phyloP scores from a whole-genome alignment of 2,329 filamentous ascomycete species.

The Ascochyta viciae-villosae region DNA sequence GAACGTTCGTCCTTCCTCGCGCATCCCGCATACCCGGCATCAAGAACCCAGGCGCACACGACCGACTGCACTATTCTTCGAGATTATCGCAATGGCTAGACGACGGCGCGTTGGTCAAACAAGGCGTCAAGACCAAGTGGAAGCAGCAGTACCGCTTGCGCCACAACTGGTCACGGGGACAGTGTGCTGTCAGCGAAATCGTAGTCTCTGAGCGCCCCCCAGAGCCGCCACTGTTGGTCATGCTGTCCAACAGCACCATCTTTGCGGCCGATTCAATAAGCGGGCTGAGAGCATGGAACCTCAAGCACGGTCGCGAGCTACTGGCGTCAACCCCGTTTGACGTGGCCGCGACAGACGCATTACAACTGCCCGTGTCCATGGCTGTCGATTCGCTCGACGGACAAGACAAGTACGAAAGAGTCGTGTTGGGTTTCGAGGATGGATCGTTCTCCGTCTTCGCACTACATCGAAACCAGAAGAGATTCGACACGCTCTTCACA shows the following conservation, averaged over 20 bases:
- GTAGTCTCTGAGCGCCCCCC: constrained; percentile 62
- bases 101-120: constrained; percentile 63
- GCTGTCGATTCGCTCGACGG: constrained; percentile 62
- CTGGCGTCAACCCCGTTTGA: constrained; percentile 58
- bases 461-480: constrained; percentile 56
- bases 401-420: constrained; percentile 37
- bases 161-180: constrained; percentile 89
- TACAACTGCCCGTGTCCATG: constrained; percentile 64
- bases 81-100: constrained; percentile 68
- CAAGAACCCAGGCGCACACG: constrained; percentile 49
- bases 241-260: constrained; percentile 77
- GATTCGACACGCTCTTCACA: constrained; percentile 61
- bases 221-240: constrained; percentile 72
- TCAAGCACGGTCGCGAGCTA: constrained; percentile 65
- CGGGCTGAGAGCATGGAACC: constrained; percentile 80
- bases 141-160: constrained; percentile 86
- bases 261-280: constrained; percentile 74
- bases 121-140: constrained; percentile 71
- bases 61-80: constrained; percentile 60
- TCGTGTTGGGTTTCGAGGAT: constrained; percentile 48
- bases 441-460: constrained; percentile 70
- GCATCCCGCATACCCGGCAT: constrained; percentile 77
- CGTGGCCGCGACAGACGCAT: constrained; percentile 20
- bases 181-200: constrained; percentile 81
- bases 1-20: constrained; percentile 82